phyloP scores from a whole-genome alignment of 1,284 basidiomycete genomes.

The Tilletia caries region DNA sequence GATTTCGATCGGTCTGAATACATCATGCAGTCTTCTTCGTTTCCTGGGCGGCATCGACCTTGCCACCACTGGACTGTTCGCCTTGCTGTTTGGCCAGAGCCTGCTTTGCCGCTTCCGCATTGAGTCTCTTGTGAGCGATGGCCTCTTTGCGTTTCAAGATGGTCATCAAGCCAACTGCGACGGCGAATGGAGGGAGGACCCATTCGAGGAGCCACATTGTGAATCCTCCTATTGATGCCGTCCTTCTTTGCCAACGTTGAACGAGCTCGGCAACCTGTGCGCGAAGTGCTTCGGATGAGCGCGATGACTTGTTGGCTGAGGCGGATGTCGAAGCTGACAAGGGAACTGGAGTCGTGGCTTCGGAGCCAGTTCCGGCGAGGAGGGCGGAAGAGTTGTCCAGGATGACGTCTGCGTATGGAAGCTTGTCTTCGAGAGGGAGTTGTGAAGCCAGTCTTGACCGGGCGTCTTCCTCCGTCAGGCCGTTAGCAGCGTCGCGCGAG shows the following conservation, averaged over 20 bases:
- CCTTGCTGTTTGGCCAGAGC: not conserved
- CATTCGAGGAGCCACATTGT: conserved; percentile 68
- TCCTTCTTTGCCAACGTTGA: conserved; percentile 57
- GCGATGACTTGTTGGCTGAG: conserved; percentile 12
- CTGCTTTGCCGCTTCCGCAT: conserved; percentile 4
- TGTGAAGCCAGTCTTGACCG: conserved; percentile 74
- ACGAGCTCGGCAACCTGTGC: conserved; percentile 69
- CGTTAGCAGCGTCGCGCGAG: conserved; percentile 50
- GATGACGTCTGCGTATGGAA: conserved; percentile 77
- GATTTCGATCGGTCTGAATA: too few species aligned
- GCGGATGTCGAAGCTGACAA: not conserved
- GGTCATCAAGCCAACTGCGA: conserved; percentile 53
- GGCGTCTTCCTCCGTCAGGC: conserved; percentile 60
- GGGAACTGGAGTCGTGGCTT: conserved; percentile 19
- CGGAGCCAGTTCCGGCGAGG: conserved; percentile 9
- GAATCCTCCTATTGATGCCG: conserved; percentile 60
- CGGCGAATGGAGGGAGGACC: conserved; percentile 74
- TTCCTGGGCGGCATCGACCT: too few species aligned
- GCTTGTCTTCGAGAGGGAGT: conserved; percentile 73
- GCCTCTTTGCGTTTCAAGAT: conserved; percentile 17
- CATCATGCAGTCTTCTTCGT: too few species aligned
- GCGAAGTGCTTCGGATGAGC: conserved; percentile 47
- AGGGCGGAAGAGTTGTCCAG: conserved; percentile 81
- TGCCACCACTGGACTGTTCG: not conserved
- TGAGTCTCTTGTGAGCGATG: conserved; percentile 6